phyloP scores from a whole-genome alignment of 225 moss, liverwort and hornwort genomes.

The Anthoceros angustus region DNA sequence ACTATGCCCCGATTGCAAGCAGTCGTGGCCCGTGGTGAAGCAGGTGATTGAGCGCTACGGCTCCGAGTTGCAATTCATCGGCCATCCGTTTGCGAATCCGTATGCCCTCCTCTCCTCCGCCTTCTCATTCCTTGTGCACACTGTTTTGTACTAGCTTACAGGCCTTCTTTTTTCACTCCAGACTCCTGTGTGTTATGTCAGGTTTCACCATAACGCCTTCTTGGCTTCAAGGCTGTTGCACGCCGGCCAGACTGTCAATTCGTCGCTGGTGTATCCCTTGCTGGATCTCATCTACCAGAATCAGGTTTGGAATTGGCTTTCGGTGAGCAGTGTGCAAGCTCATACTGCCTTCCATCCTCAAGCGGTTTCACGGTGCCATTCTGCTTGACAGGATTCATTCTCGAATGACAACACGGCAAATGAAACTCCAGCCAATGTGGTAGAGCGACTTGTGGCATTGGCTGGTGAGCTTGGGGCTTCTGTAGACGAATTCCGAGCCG shows the following conservation, averaged over 20 bases:
- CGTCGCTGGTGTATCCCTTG: constrained; percentile 27
- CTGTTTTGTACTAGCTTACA: neutral
- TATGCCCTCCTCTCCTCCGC: constrained; percentile 14
- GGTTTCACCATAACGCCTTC: constrained; percentile 92
- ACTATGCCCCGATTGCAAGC: constrained; percentile 54
- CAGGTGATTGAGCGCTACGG: constrained; percentile 39
- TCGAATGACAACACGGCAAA: constrained; percentile 40
- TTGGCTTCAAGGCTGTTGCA: constrained; percentile 45
- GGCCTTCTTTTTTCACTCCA: neutral
- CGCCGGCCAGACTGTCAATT: constrained; percentile 26
- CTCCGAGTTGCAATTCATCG: constrained; percentile 20
- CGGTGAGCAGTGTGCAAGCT: too few relatives aligned
- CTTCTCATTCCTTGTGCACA: neutral
- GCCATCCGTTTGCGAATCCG: constrained; percentile 68
- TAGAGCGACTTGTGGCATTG: constrained; percentile 37
- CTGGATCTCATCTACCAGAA: constrained; percentile 52
- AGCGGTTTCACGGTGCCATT: neutral
- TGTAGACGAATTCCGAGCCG: constrained; percentile 20
- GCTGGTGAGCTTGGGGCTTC: constrained; percentile 35
- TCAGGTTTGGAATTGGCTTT: constrained; percentile 27
- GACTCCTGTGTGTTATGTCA: constrained; percentile 11
- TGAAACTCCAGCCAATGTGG: constrained; percentile 41
- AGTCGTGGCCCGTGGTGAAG: constrained; percentile 47
- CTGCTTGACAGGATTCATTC: constrained; percentile 35
- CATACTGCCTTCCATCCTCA: neutral